Evolutionary conservation across 352 stramenopile genomes (phyloP).

Genomic region (Plasmopara muralis): DNA sequence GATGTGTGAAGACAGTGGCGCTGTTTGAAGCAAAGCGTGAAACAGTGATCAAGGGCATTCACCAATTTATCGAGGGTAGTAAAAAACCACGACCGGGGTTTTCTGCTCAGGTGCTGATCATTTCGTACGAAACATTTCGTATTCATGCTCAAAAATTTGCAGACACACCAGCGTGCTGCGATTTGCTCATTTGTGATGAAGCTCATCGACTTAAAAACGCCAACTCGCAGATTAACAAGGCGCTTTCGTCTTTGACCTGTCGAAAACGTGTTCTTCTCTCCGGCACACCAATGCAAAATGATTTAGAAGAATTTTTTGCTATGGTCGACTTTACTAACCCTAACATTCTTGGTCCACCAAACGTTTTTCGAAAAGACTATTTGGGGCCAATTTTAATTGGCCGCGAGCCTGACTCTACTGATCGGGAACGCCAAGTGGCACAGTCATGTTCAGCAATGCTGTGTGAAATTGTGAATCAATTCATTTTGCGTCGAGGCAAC

Average conservation of each 20-base stretch:
- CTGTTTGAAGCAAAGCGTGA: constrained; percentile 78
- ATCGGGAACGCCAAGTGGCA: constrained; percentile 63
- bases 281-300: constrained; percentile 98
- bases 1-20: constrained; percentile 74
- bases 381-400: constrained; percentile 84
- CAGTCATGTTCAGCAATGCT: constrained; percentile 92
- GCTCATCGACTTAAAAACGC: constrained; percentile 98
- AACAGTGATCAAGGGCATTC: constrained; percentile 77
- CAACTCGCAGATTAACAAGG: constrained; percentile 90
- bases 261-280: constrained; percentile 93
- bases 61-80: constrained; percentile 75
- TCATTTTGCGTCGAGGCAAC: constrained; percentile 97
- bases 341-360: constrained; percentile 71
- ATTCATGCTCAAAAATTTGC: constrained; percentile 89
- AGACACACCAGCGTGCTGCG: constrained; percentile 83
- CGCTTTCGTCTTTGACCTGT: constrained; percentile 74
- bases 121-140: constrained; percentile 90
- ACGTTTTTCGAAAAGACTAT: constrained; percentile 93
- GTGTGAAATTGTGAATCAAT: constrained; percentile 96
- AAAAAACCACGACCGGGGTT: constrained; percentile 45
- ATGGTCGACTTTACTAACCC: constrained; percentile 93
- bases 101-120: constrained; percentile 74
- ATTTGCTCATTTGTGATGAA: constrained; percentile 98
- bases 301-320: constrained; percentile 97
- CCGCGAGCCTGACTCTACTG: constrained; percentile 86